Base-by-base conservation (phyloP, 169 alveolate species). In the Cryptosporidium xiaoi region DNA sequence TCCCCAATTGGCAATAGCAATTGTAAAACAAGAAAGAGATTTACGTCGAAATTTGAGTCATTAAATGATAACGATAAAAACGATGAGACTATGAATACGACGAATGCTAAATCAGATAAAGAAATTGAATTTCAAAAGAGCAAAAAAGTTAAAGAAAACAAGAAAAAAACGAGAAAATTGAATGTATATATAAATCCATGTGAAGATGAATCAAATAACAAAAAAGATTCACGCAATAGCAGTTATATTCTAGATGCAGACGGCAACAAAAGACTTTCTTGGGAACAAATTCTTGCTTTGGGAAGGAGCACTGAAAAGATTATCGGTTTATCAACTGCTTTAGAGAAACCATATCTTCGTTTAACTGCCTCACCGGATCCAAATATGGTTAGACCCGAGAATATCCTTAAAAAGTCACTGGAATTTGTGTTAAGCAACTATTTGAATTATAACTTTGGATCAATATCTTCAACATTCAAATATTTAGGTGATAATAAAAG, bases 291-390 rank as follows among this genome's bases (percentile, higher is more conserved):
- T 12, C 64, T 83, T 5, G 71, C 62, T 20, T 53, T 83, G 12
- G 83, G 77, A 10, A 69, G 36, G 36, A 56, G 90, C 1, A 69
- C 89, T 60, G 91, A 90, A 60, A 90, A 90, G 18, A 84, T 92
- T 66, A 90, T 90, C 64, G 96, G 96, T 18, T 84, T 92, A 18
- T 92, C 94, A 56, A 87, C 66, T 8, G 91, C 83, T 44, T 82
- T 93, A 44, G 96, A 95, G 82, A 95, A 95, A 44, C 91, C 89
- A 34, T 95, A 92, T 67, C 93, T 93, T 56, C 58, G 97, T 36
- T 66, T 95, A 48, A 94, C 95, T 3, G 90, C 95, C 10, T 92
- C 90, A 13, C 96, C 96, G 34, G 96, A 95, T 58, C 93, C 94
- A 24, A 64, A 90, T 18, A 68, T 82, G 33, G 95, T 94, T 10